Conservation (phyloP, 2,329 filamentous ascomycete species). For the Orbilia blumenaviensis region DNA sequence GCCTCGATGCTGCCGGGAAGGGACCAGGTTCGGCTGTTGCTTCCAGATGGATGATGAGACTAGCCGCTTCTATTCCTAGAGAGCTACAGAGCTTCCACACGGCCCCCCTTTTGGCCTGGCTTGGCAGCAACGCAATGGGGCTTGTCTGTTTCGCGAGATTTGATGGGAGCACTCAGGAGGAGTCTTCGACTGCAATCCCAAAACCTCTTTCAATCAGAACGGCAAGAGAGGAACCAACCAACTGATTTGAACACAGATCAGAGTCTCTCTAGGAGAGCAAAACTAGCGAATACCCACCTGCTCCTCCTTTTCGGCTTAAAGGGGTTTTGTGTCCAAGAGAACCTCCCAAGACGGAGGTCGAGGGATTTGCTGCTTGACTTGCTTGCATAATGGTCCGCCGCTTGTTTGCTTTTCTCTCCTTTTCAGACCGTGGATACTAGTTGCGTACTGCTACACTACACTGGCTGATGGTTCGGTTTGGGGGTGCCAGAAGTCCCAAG, state of each 20-base stretch:
- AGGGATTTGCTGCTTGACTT: constrained; percentile 52
- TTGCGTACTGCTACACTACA: too few species aligned
- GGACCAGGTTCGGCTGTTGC: constrained; percentile 46
- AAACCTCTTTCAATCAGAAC: constrained; percentile 3
- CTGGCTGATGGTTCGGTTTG: constrained; percentile 3
- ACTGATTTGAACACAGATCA: background rate
- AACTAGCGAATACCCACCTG: background rate
- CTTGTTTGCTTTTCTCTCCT: constrained; percentile 34
- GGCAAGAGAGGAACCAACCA: background rate
- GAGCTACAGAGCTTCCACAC: constrained; percentile 28
- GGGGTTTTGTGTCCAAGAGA: background rate
- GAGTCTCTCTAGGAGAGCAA: background rate
- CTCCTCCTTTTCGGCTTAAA: constrained; percentile 6
- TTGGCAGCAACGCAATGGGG: constrained; percentile 36
- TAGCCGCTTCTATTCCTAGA: constrained; percentile 40
- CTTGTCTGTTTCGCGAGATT: constrained; percentile 36
- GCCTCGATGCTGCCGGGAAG: constrained; percentile 13
- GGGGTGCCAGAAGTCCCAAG: constrained; percentile 40
- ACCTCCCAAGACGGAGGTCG: constrained; percentile 46
- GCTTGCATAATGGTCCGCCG: constrained; percentile 27
- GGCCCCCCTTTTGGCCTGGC: constrained; percentile 20
- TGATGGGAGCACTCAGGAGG: constrained; percentile 17
- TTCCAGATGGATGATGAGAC: constrained; percentile 27
- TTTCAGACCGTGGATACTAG: too few species aligned
- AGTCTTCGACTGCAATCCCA: too few species aligned